phyloP scores from a whole-genome alignment of 805 yeast species.

The Sungouiella thailandica region DNA sequence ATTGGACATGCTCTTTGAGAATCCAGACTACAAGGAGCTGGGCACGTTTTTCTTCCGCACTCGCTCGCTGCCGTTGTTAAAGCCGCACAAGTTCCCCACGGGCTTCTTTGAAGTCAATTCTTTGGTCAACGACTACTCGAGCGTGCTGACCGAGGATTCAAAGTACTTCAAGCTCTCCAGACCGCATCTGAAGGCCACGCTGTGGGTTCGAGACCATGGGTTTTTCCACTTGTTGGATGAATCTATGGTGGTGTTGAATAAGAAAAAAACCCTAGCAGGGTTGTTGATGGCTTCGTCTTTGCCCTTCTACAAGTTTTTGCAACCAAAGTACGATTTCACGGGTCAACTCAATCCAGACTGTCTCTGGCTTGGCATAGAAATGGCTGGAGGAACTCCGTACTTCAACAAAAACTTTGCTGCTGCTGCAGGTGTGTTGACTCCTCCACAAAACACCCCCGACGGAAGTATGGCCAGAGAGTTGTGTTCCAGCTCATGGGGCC shows the following conservation, averaged over 20 bases:
- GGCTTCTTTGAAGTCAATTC: slow-evolving; percentile 28
- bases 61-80: slow-evolving; percentile 18
- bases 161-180: slow-evolving; percentile 14
- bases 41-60: slow-evolving; percentile 27
- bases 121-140: slow-evolving; percentile 17
- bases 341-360: slow-evolving; percentile 18
- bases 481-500: slow-evolving; percentile 37
- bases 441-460: slow-evolving; percentile 18
- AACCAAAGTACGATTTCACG: slow-evolving; percentile 15
- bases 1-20: slow-evolving; percentile 12
- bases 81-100: slow-evolving; percentile 16
- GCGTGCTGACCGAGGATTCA: slow-evolving; percentile 18
- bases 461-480: slow-evolving; percentile 23
- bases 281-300: slow-evolving; percentile 22
- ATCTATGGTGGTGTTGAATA: slow-evolving; percentile 24
- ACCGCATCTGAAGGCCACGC: slow-evolving; percentile 3
- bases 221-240: slow-evolving; percentile 25
- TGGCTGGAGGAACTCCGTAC: slow-evolving; percentile 17
- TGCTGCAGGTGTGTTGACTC: slow-evolving; percentile 29
- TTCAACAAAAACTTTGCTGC: slow-evolving; percentile 24
- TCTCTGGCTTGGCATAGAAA: slow-evolving; percentile 32
- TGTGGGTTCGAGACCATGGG: slow-evolving; percentile 18
- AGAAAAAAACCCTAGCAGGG: slow-evolving; percentile 22
- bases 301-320: slow-evolving; percentile 19
- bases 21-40: slow-evolving; percentile 14